Percentiles rank a stretch among this genome's conserved stretches.
phyloP scores from a whole-genome alignment of 306 rosid species.

The Glycine tomentella region DNA sequence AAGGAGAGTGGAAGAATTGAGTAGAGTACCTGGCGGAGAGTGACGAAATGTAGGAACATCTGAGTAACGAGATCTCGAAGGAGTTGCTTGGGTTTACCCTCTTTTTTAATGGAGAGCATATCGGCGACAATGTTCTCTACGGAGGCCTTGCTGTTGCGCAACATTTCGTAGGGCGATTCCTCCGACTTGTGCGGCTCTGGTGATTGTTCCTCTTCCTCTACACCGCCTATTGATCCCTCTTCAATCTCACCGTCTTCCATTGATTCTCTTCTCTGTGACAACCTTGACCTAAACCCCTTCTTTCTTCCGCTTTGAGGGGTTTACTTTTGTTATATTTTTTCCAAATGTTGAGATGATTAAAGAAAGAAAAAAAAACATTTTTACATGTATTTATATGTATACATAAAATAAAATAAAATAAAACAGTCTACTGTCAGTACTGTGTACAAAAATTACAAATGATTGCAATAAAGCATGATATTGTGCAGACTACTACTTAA shows the following conservation, averaged over 20 bases:
- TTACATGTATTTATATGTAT: no score
- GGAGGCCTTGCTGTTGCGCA: constrained; percentile 67
- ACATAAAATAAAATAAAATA: no score
- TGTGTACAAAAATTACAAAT: no score
- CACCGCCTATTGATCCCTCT: constrained; percentile 64
- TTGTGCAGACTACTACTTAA: no score
- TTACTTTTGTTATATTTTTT: no score
- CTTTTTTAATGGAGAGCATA: constrained; percentile 75
- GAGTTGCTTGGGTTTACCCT: constrained; percentile 63
- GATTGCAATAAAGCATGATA: no score
- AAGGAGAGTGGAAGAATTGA: neutral
- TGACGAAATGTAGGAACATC: constrained; percentile 85
- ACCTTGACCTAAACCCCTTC: constrained; percentile 2
- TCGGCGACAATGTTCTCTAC: constrained; percentile 72
- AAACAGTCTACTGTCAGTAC: no score
- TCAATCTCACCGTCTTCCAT: constrained; percentile 95
- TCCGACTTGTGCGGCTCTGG: constrained; percentile 45
- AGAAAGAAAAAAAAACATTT: no score
- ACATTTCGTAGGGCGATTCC: constrained; percentile 65
- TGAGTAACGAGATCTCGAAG: constrained; percentile 82
- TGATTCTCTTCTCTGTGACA: neutral
- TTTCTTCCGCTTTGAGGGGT: neutral
- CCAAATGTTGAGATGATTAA: no score
- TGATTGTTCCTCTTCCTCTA: constrained; percentile 60
- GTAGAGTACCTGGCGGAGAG: constrained; percentile 82